Conservation (phyloP, 2,329 filamentous ascomycete species). For the Raffaelea ambrosiae region DNA sequence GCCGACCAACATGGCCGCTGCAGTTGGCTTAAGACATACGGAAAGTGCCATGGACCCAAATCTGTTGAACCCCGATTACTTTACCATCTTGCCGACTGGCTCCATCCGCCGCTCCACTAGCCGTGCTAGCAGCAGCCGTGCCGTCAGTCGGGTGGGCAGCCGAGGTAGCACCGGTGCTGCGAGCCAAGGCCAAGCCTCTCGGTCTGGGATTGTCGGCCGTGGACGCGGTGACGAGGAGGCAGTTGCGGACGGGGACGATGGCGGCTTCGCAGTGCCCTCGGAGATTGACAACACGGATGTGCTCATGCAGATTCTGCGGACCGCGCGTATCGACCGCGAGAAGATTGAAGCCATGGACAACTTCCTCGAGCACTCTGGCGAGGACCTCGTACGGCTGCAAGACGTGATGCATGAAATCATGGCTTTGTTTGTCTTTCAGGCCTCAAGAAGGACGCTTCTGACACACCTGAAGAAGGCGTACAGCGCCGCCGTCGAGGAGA, state of each 20-base stretch:
- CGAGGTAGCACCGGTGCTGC: conserved; percentile 11
- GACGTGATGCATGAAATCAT: conserved; percentile 78
- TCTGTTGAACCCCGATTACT: conserved; percentile 69
- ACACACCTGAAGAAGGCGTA: conserved; percentile 58
- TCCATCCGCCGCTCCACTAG: conserved; percentile 32
- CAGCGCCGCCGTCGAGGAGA: conserved; percentile 35
- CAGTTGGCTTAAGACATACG: conserved; percentile 20
- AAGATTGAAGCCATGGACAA: conserved; percentile 74
- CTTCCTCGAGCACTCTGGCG: conserved; percentile 69
- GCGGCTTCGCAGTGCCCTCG: conserved; percentile 26
- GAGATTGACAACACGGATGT: conserved; percentile 56
- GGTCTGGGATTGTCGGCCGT: too few relatives aligned
- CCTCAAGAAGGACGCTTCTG: conserved; percentile 70
- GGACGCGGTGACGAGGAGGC: conserved; percentile 18
- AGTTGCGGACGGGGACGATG: conserved; percentile 53
- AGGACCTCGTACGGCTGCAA: conserved; percentile 67
- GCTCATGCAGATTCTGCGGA: conserved; percentile 60
- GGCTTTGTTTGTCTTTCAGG: conserved; percentile 81
- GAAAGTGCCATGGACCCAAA: conserved; percentile 44
- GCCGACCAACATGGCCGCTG: conserved; percentile 12
- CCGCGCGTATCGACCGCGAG: conserved; percentile 73
- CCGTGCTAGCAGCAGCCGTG: conserved; percentile 20
- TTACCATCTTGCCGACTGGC: conserved; percentile 58
- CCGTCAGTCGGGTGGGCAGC: conserved; percentile 9
- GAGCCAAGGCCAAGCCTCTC: too few relatives aligned